A percentile compares a stretch with the other conserved stretches of the same genome.
Evolutionary conservation across 2,329 filamentous ascomycete genomes (phyloP).

Genomic region (Penicillium psychrosexuale): DNA sequence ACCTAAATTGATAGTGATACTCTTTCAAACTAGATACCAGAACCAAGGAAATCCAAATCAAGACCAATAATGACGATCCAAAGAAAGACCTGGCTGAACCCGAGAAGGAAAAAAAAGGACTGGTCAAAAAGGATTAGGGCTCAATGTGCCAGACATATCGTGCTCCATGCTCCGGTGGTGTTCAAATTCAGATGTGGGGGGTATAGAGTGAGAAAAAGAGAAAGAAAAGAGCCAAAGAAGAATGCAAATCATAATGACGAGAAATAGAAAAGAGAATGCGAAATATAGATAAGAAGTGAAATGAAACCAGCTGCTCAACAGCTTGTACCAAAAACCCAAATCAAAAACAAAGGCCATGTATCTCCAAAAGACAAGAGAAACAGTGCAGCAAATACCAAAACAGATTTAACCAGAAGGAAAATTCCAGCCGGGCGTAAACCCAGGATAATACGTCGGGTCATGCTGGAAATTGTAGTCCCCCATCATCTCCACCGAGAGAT

Average conservation of each 20-base stretch:
- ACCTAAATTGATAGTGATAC: conserved; percentile 10
- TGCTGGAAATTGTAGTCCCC: conserved; percentile 26
- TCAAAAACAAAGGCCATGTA: background rate
- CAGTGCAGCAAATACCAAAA: background rate
- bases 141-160: conserved; percentile 7
- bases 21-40: conserved; percentile 13
- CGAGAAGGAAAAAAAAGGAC: conserved; percentile 7
- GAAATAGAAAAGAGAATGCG: background rate
- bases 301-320: conserved; percentile 16
- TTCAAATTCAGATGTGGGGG: conserved; percentile 1
- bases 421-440: conserved; percentile 21
- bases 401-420: conserved; percentile 14
- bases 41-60: background rate
- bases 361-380: background rate
- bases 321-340: conserved; percentile 11
- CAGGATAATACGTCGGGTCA: conserved; percentile 19
- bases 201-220: background rate
- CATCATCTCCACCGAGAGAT: conserved; percentile 25
- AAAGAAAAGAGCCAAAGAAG: background rate
- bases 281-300: conserved; percentile 16
- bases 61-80: background rate
- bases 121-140: background rate
- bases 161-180: background rate
- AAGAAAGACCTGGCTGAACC: conserved; percentile 1
- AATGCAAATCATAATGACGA: background rate